Base-by-base conservation (phyloP, 2,329 filamentous ascomycete species). In the Sclerotinia glacialis region DNA sequence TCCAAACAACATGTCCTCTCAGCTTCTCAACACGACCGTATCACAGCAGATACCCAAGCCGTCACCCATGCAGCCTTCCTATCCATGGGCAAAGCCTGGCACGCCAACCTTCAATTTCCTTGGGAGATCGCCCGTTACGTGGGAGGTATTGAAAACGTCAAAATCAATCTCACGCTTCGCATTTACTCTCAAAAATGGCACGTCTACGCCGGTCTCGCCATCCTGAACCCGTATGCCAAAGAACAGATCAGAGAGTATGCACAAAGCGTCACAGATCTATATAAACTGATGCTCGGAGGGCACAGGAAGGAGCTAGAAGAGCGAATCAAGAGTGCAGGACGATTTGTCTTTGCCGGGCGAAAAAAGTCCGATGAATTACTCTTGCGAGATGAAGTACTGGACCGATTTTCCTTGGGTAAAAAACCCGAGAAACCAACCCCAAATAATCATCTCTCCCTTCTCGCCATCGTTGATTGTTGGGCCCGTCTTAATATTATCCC, bases 151-250 rank as follows among this genome's bases (percentile, higher is more conserved):
- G 95, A 99, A 79, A 99, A 99, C 78, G 94, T 98, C 74, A 99
- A 99, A 81, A 97, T 98, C 81, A 99, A 99, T 80, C 88, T 98
- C 72, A 98, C 93, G 72, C 82, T 99, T 71, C 93, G 95, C 73
- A 98, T 99, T 80, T 99, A 98, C 81, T 89, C 90, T 68, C 96
- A 97, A 79, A 99, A 98, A 79, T 99, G 96, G 96, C 96, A 99
- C 81, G 95, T 99, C 67, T 99, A 99, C 78, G 95, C 95, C 26
- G 95, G 95, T 0, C 88, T 99, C 11, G 95, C 96, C 14, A 99
- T 99, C 75, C 85, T 99, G 67, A 99, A 99, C 77, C 95, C 95
- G 0, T 90, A 93, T 67, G 95, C 95, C 4, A 91, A 90, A 77
- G 85, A 90, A 78, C 95, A 99, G 79, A 98, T 99, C 74, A 86